Evolutionary conservation across 2,329 filamentous ascomycete species (phyloP).

Genomic region (Huntiella abstrusa): DNA sequence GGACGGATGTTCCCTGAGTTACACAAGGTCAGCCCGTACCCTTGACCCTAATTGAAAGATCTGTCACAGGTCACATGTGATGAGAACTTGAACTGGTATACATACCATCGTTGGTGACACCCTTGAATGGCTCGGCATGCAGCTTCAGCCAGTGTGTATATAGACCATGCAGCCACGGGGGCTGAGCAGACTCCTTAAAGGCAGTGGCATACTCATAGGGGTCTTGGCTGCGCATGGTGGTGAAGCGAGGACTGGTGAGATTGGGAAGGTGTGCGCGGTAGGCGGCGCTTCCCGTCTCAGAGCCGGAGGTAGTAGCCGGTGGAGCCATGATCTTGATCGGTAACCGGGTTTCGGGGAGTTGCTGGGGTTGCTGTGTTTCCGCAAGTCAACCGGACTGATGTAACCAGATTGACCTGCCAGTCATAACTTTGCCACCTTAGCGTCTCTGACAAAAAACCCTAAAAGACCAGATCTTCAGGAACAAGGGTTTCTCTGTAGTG

Average conservation of each 20-base stretch:
- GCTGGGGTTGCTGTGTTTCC: too few relatives aligned
- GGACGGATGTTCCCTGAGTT: constrained; percentile 28
- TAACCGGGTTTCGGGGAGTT: too few relatives aligned
- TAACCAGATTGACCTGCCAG: too few relatives aligned
- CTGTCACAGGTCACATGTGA: constrained; percentile 4
- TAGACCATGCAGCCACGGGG: constrained; percentile 47
- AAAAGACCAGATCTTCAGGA: too few relatives aligned
- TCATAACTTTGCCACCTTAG: too few relatives aligned
- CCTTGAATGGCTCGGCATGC: constrained; percentile 48
- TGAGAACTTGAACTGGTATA: background rate
- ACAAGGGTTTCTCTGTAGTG: too few relatives aligned
- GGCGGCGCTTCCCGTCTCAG: constrained; percentile 3
- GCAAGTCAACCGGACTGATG: too few relatives aligned
- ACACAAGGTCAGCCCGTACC: background rate
- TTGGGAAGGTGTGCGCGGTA: constrained; percentile 31
- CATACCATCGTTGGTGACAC: constrained; percentile 48
- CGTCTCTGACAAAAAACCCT: too few relatives aligned
- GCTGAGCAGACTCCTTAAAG: constrained; percentile 38
- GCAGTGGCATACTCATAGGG: constrained; percentile 40
- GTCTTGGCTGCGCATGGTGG: constrained; percentile 41
- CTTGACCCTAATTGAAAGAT: background rate
- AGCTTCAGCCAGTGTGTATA: constrained; percentile 40
- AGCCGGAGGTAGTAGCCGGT: background rate
- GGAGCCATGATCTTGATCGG: background rate
- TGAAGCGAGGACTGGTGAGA: constrained; percentile 40